Conservation (phyloP, 805 yeast species). For the Nakazawaea anatomiae region DNA sequence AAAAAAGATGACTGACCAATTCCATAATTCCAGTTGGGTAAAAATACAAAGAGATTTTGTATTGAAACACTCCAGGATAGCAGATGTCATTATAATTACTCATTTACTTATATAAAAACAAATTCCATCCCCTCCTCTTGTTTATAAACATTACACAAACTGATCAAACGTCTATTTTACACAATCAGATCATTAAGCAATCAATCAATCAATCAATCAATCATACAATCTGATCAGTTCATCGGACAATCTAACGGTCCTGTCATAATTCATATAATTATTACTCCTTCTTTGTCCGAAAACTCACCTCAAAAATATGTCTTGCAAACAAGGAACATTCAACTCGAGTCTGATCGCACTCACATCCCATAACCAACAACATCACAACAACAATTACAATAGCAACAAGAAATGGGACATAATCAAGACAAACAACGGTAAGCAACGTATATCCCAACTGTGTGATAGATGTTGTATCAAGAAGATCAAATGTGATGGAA, state of each 20-base stretch:
- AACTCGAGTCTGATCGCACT: no score
- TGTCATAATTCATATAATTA: no score
- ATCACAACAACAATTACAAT: neutral
- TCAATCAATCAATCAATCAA: neutral
- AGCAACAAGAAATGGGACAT: slow-evolving; percentile 13
- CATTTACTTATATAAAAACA: neutral
- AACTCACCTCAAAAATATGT: neutral
- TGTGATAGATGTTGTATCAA: slow-evolving; percentile 78
- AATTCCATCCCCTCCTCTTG: slow-evolving; percentile 1
- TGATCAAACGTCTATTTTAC: neutral
- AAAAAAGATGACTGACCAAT: neutral
- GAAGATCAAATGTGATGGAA: slow-evolving; percentile 73
- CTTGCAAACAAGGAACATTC: neutral
- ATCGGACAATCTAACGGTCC: no score
- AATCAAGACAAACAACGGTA: slow-evolving; percentile 31
- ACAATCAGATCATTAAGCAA: neutral
- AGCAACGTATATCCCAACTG: slow-evolving; percentile 63
- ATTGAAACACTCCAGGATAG: no score
- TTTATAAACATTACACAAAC: neutral
- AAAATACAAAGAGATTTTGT: neutral
- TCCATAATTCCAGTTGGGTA: slow-evolving; percentile 3
- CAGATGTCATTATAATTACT: no score
- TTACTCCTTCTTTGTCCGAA: neutral
- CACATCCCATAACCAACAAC: neutral
- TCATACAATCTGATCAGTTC: neutral